These are phyloP conservation scores for Microbotryum violaceum DNA, from an alignment of 1,284 basidiomycete species.

Conservation along the genomic window DNA sequence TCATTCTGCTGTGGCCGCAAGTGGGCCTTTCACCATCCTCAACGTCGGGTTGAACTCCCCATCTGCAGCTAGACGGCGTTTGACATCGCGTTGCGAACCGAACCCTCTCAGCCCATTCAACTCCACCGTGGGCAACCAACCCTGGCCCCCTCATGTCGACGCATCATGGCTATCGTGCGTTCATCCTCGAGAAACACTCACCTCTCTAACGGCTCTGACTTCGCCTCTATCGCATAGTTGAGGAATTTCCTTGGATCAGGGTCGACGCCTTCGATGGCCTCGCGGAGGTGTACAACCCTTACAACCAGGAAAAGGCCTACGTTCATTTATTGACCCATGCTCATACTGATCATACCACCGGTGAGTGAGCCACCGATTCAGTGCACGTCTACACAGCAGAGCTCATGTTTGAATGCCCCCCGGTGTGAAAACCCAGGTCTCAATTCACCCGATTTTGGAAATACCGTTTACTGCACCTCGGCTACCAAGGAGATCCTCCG, in stretches of 20 bases:
- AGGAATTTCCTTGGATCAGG: constrained; percentile 26
- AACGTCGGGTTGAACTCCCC: too few relatives aligned
- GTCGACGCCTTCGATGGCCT: constrained; percentile 26
- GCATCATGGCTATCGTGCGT: constrained; percentile 19
- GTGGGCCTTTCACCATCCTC: too few relatives aligned
- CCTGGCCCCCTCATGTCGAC: constrained; percentile 14
- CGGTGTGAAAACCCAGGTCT: constrained; percentile 11
- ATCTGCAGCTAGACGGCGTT: background rate
- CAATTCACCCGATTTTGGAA: constrained; percentile 20
- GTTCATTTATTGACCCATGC: constrained; percentile 33
- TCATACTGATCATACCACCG: constrained; percentile 34
- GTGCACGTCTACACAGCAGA: background rate
- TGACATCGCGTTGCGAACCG: background rate
- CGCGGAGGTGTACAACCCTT: constrained; percentile 9
- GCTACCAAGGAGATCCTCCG: constrained; percentile 21
- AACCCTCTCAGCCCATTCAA: background rate
- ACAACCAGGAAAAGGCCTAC: constrained; percentile 3
- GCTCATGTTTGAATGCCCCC: background rate
- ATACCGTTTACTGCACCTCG: constrained; percentile 17
- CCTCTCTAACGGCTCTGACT: background rate
- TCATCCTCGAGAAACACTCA: background rate
- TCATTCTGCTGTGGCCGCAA: too few relatives aligned
- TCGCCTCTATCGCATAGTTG: background rate
- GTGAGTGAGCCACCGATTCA: background rate
- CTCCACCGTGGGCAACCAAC: too few relatives aligned